Conservation (phyloP, 192 early-diverging fungal species). For the Gamsiella multidivaricata region DNA sequence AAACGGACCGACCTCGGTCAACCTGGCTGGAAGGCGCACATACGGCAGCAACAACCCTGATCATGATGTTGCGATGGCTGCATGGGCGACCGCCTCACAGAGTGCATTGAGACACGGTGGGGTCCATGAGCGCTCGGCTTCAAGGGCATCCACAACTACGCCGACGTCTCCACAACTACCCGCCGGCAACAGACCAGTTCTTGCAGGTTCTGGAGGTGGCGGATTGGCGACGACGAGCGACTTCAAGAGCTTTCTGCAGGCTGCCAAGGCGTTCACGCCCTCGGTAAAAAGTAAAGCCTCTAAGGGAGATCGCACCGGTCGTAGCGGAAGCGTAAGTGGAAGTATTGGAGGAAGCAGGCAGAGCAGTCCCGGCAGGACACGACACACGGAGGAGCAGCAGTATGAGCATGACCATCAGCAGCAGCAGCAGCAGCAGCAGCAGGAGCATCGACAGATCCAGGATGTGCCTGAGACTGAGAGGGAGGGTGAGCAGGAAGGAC, state of each 20-base stretch:
- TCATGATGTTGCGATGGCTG: slow-evolving; percentile 4
- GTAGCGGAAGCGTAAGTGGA: neutral
- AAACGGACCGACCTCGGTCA: neutral
- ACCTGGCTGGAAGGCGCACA: neutral
- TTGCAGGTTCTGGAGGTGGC: neutral
- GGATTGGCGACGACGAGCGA: slow-evolving; percentile 25
- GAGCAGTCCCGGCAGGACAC: slow-evolving; percentile 7
- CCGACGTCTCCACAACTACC: too few relatives aligned
- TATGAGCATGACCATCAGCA: neutral
- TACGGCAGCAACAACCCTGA: slow-evolving; percentile 1
- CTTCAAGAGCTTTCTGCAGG: slow-evolving; percentile 22
- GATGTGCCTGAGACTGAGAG: too few relatives aligned
- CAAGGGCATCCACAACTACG: neutral
- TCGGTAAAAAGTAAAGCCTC: neutral
- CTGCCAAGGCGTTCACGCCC: slow-evolving; percentile 1
- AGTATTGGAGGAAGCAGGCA: neutral
- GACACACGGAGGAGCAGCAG: neutral
- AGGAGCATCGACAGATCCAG: too few relatives aligned
- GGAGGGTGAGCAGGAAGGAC: too few relatives aligned
- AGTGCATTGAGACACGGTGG: neutral
- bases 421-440: too few relatives aligned
- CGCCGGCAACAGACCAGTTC: neutral
- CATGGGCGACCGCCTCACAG: slow-evolving; percentile 23
- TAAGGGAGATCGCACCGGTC: neutral
- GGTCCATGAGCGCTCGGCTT: neutral